Evolutionary conservation across 73 alveolate species (phyloP).

Genomic region (Uronychia binucleata): DNA sequence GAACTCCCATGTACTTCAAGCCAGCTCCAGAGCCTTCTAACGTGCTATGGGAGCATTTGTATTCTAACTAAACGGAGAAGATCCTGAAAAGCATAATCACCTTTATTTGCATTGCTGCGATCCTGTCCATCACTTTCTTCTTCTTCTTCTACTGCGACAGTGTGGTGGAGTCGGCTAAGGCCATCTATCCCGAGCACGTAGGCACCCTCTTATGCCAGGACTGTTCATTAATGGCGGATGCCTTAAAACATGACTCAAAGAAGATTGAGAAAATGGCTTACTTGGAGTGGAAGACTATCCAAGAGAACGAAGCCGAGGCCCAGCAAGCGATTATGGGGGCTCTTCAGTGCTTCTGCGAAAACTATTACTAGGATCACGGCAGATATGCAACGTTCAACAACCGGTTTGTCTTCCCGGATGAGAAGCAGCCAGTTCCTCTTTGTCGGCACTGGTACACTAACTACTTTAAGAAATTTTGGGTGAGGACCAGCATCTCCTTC

Average conservation of each 20-base stretch:
- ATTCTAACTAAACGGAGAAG: conserved; percentile 1
- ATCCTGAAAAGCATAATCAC: conserved; percentile 9
- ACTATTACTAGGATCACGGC: background rate
- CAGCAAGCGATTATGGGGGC: background rate
- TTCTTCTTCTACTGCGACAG: conserved; percentile 15
- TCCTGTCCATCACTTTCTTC: conserved; percentile 13
- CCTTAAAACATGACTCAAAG: too few species aligned
- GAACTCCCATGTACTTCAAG: conserved; percentile 38
- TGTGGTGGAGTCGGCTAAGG: background rate
- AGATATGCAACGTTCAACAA: background rate
- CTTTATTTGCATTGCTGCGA: conserved; percentile 1
- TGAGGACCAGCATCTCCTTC: background rate
- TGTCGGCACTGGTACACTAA: background rate
- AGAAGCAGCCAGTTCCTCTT: background rate
- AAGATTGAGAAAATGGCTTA: background rate
- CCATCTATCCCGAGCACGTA: background rate
- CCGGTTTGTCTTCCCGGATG: background rate
- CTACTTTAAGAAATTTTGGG: background rate
- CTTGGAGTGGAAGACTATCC: background rate
- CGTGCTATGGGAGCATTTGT: conserved; percentile 43
- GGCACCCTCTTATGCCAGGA: too few species aligned
- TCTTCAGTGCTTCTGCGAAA: background rate
- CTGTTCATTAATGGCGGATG: too few species aligned
- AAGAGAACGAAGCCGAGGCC: background rate
- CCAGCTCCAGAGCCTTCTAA: conserved; percentile 59